A percentile compares a stretch with the other conserved stretches of the same genome.
These are phyloP conservation scores for Rosa persica DNA, from an alignment of 306 rosid species.

Conservation along the genomic window DNA sequence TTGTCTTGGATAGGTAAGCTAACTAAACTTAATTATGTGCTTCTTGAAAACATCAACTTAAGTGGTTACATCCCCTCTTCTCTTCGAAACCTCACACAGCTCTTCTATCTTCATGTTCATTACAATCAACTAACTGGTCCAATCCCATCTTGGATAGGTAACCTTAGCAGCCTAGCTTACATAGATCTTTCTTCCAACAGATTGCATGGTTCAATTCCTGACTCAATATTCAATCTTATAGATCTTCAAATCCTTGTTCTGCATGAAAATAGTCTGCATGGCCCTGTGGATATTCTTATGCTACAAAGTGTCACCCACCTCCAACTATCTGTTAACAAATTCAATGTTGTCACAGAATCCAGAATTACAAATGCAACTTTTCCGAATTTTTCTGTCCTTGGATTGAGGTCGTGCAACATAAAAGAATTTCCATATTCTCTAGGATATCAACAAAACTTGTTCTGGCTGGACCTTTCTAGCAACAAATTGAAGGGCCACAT, in stretches of 20 bases:
- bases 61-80: slow-evolving; percentile 3
- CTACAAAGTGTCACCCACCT: background rate
- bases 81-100: slow-evolving; percentile 3
- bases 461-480: background rate
- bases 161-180: too few relatives aligned
- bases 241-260: too few relatives aligned
- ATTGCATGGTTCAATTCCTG: background rate
- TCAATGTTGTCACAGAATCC: background rate
- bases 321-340: background rate
- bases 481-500: slow-evolving; percentile 1
- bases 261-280: too few relatives aligned
- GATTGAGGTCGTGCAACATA: background rate
- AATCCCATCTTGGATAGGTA: too few relatives aligned
- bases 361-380: background rate
- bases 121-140: too few relatives aligned
- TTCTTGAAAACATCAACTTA: too few relatives aligned
- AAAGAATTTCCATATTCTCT: background rate
- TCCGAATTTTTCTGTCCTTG: accelerated
- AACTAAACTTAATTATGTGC: background rate
- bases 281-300: background rate
- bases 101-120: background rate
- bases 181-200: accelerated
- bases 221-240: background rate
- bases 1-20: background rate
- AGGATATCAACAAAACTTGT: too few relatives aligned